These are phyloP conservation scores for Saprolegnia parasitica DNA, from an alignment of 352 stramenopile species.

Conservation along the genomic window DNA sequence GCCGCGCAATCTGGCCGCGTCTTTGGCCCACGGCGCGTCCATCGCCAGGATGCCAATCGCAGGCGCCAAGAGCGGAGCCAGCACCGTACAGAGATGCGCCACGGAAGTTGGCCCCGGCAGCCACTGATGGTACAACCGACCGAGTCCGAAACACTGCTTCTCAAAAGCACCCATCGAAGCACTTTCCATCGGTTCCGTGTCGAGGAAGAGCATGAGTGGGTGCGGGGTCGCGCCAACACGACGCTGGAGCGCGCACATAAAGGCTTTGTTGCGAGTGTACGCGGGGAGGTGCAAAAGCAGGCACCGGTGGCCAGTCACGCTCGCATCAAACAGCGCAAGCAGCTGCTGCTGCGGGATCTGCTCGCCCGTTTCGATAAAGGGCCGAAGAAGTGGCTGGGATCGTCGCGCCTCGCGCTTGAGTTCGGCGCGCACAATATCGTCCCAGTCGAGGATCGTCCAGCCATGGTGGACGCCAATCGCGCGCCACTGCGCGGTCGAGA, in stretches of 20 bases:
- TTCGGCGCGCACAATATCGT: neutral
- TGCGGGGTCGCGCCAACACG: neutral
- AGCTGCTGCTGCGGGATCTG: neutral
- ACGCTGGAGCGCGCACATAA: neutral
- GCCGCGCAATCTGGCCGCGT: neutral
- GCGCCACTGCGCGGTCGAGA: neutral
- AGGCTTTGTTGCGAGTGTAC: neutral
- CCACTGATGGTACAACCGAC: slow-evolving; percentile 1
- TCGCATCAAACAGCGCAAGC: neutral
- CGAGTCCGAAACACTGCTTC: neutral
- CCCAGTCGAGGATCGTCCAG: slow-evolving; percentile 9
- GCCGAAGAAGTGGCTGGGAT: neutral
- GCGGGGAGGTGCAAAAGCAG: slow-evolving; percentile 1
- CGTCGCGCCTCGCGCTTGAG: neutral
- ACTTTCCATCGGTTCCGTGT: neutral
- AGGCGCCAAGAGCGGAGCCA: neutral
- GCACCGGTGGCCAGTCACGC: neutral
- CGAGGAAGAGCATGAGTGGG: neutral
- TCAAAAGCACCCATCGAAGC: neutral
- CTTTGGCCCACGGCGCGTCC: neutral
- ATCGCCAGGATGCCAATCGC: neutral
- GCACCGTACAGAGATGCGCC: neutral
- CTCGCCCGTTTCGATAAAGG: neutral
- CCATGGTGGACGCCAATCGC: neutral
- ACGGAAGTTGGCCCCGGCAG: neutral